Conservation (phyloP, 2,329 filamentous ascomycete species). For the Aspergillus neoniger region DNA sequence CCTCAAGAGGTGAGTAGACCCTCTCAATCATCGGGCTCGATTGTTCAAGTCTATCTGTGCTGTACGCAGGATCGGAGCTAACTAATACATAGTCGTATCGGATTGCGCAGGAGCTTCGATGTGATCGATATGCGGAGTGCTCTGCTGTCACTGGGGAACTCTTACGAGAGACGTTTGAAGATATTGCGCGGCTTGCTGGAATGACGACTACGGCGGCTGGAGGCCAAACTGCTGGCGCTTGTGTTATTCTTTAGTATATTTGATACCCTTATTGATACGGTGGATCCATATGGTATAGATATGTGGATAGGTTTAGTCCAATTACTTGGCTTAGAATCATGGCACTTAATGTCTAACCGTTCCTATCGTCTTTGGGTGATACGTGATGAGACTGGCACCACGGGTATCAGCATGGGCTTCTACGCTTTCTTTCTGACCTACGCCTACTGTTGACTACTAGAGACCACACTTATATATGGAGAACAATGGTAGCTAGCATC, state of each 20-base stretch:
- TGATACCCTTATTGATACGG: slow-evolving; percentile 15
- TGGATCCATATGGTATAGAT: too few relatives aligned
- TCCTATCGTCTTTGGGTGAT: too few relatives aligned
- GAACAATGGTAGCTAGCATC: slow-evolving; percentile 35
- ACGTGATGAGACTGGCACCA: background rate
- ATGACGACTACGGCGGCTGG: slow-evolving; percentile 59
- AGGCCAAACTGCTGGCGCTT: slow-evolving; percentile 50
- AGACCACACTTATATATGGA: slow-evolving; percentile 12
- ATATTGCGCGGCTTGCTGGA: slow-evolving; percentile 60
- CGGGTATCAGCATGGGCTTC: background rate
- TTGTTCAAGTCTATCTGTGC: background rate
- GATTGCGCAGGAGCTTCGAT: slow-evolving; percentile 62
- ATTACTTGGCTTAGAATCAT: too few relatives aligned
- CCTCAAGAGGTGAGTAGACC: slow-evolving; percentile 40
- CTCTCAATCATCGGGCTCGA: background rate
- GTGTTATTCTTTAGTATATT: slow-evolving; percentile 42
- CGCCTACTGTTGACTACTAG: slow-evolving; percentile 4
- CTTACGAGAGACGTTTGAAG: slow-evolving; percentile 61
- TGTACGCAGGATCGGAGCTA: background rate
- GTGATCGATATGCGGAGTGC: slow-evolving; percentile 65
- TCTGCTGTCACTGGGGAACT: slow-evolving; percentile 63
- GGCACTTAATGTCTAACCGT: too few relatives aligned
- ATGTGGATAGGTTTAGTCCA: too few relatives aligned
- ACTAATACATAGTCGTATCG: slow-evolving; percentile 49
- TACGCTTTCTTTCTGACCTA: background rate